Conservation (phyloP, 2,329 filamentous ascomycete species). For the Alternaria metachromatica region DNA sequence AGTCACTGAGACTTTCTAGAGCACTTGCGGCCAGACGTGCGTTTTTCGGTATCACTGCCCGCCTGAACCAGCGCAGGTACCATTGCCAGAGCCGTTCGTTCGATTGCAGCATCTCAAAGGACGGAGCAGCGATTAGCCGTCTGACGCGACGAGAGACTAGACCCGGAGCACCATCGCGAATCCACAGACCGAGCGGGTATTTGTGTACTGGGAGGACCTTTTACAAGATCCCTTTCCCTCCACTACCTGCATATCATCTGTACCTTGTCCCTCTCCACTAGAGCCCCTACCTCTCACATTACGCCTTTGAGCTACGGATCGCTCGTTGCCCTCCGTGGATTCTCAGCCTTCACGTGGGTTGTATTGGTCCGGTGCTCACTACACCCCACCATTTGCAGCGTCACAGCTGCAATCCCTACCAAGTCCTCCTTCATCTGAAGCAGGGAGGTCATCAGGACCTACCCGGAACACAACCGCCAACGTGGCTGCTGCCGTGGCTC, state of each 20-base stretch:
- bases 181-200: slow-evolving; percentile 33
- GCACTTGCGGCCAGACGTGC: slow-evolving; percentile 53
- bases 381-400: slow-evolving; percentile 46
- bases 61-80: slow-evolving; percentile 48
- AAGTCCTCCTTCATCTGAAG: slow-evolving; percentile 50
- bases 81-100: slow-evolving; percentile 38
- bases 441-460: slow-evolving; percentile 52
- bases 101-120: slow-evolving; percentile 31
- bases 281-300: slow-evolving; percentile 33
- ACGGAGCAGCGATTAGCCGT: slow-evolving; percentile 36
- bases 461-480: slow-evolving; percentile 58
- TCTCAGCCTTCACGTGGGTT: slow-evolving; percentile 56
- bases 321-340: slow-evolving; percentile 57
- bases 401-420: slow-evolving; percentile 50
- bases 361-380: slow-evolving; percentile 55
- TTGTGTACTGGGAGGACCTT: slow-evolving; percentile 37
- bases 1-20: slow-evolving; percentile 52
- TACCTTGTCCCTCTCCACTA: slow-evolving; percentile 43
- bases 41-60: slow-evolving; percentile 51
- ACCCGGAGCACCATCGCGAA: slow-evolving; percentile 38
- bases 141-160: slow-evolving; percentile 38
- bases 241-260: slow-evolving; percentile 42
- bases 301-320: slow-evolving; percentile 39
- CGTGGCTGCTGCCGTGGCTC: slow-evolving; percentile 69
- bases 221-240: slow-evolving; percentile 42